Base-by-base conservation (phyloP, 2,329 filamentous ascomycete genomes). In the Pyricularia pennisetigena region DNA sequence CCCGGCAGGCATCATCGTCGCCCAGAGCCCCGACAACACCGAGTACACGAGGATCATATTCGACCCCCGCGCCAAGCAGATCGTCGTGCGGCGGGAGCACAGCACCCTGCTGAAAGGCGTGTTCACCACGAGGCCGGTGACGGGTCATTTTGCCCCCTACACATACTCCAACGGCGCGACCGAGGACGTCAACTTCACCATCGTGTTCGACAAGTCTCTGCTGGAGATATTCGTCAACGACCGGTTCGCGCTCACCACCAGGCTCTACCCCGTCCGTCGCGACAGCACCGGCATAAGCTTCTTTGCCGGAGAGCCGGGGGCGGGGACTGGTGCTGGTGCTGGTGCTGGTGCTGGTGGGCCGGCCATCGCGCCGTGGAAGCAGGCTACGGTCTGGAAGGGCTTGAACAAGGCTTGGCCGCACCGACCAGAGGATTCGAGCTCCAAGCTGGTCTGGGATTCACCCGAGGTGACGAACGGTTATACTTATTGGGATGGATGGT, bases 231-330 rank as follows among this genome's bases (percentile, higher is more conserved):
- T 65, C 20, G 64, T 65, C 64, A 65, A 65, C 30, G 64, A 65
- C 64, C 30, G 64, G 16, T 65, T 65, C 32, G 30, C 64, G 2
- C 64, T 65, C 30, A 65, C 64, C 9, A 41, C 28, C 32, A 30
- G 64, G 28, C 10, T 65, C 23, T 65, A 65, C 64, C 30, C 64
- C 12, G 30, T 23, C 8, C 64, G 64, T 3, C 16, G 4, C 23
- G 64, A 65, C 30, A 65, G 64, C 64, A 65, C 64, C 10, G 64
- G 64, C 6, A n/a, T 65, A 20, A 65, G 64, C 9, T 65, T 65
- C 30, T 41, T 65, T 23, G n/a, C 64, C 10, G 64, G 30, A 32
- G 30, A 32, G 10, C 2, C 30, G 10, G 30, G 30, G 6, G 30
- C 30, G 30, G 10, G 10, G 8, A 9, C 5, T 9, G 6, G 8